These are phyloP conservation scores for Cadophora sp. DNA, from an alignment of 2,329 filamentous ascomycete species.

Conservation along the genomic window DNA sequence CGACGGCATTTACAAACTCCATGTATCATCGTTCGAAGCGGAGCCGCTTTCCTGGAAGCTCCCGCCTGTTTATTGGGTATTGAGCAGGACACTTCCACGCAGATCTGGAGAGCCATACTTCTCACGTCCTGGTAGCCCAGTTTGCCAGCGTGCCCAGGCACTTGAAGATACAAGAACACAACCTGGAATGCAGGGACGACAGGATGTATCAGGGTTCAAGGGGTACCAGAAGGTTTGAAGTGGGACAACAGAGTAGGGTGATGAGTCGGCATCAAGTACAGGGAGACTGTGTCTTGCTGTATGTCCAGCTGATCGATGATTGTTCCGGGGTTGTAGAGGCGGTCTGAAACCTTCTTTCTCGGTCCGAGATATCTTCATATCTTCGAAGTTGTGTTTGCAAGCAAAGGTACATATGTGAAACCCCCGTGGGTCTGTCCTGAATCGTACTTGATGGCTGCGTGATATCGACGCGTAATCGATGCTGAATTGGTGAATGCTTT, in stretches of 20 bases:
- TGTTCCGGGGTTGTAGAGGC: neutral
- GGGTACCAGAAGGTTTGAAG: neutral
- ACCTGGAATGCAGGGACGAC: neutral
- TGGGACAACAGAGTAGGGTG: neutral
- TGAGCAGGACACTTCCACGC: neutral
- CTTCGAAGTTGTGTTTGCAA: neutral
- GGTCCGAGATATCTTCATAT: neutral
- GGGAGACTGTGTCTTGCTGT: neutral
- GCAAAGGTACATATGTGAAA: neutral
- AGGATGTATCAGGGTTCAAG: neutral
- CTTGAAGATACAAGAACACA: neutral
- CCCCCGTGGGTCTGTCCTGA: neutral
- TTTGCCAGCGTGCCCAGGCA: neutral
- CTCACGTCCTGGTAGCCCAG: neutral
- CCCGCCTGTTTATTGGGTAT: neutral
- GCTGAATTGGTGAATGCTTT: neutral
- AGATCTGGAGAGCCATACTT: neutral
- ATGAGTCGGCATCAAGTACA: neutral
- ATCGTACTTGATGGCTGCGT: neutral
- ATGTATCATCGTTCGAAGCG: neutral
- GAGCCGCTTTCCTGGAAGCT: neutral
- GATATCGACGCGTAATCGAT: neutral
- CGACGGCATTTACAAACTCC: neutral
- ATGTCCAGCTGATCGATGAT: neutral
- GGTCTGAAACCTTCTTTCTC: neutral